A percentile compares a stretch with the other conserved stretches of the same genome.
phyloP scores from a whole-genome alignment of 208 protist species.

The Acanthamoeba triangularis region DNA sequence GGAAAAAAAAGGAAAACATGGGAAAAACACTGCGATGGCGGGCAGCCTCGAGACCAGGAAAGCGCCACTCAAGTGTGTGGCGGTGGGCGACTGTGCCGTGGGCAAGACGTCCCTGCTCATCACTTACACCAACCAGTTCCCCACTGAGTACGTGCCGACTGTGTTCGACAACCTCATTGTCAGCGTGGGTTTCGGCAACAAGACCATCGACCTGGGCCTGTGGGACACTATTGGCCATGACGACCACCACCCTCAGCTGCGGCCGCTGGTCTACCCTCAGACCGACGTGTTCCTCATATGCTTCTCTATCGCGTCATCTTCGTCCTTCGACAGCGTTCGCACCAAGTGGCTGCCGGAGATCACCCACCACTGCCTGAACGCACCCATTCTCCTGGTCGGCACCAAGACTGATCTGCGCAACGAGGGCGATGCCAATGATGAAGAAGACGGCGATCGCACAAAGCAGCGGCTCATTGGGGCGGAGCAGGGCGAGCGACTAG shows the following conservation, averaged over 20 bases:
- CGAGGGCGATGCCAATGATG: not conserved
- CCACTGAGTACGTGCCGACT: too few relatives aligned
- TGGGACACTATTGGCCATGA: not conserved
- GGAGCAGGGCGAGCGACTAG: not conserved
- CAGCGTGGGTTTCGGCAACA: too few relatives aligned
- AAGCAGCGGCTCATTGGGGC: not conserved
- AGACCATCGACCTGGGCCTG: not conserved
- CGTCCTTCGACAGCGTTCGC: not conserved
- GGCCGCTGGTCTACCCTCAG: not conserved
- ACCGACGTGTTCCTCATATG: slow-evolving; percentile 20
- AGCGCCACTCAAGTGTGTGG: not conserved
- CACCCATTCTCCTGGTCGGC: not conserved
- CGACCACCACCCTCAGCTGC: not conserved
- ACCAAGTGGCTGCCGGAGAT: not conserved
- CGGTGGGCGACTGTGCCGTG: not conserved
- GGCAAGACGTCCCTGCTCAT: not conserved
- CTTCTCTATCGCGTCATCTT: not conserved
- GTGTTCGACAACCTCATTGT: too few relatives aligned
- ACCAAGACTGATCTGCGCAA: not conserved
- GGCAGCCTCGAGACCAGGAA: too few relatives aligned
- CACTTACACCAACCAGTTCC: not conserved
- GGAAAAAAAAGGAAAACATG: too few relatives aligned
- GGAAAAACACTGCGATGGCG: too few relatives aligned
- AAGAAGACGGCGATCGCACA: too few relatives aligned
- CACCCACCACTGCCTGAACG: not conserved